Evolutionary conservation across 2,329 filamentous ascomycete species (phyloP), one percentile per base, ranked within the genome.

Genomic region (Trichoderma citrinoviride): DNA sequence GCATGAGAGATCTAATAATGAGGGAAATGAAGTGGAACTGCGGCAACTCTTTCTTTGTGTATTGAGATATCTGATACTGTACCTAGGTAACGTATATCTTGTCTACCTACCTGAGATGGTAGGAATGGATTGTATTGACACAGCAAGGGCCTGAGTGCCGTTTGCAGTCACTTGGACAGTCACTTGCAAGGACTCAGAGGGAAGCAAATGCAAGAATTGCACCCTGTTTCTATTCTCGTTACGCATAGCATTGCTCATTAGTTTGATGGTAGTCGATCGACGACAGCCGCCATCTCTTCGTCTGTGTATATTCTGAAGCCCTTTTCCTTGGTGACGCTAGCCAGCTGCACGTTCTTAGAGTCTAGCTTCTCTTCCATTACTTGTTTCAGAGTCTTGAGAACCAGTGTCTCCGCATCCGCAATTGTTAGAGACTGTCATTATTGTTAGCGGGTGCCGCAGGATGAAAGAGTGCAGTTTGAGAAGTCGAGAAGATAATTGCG

Each of bases 311-410:
- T 97, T 82, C 92, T 90, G 85, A 99, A 99, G 64, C 95, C 95
- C 81, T 91, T 94, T 71, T 97, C 94, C 84, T 93, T 96, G 68
- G 95, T 99, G 65, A 99, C 95, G 76, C 94, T 98, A 61, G 95
- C 95, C 71, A 99, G 80, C 83, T 99, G 95, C 70, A 99, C 95
- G 76, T 99, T 99, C 87, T 99, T 99, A 69, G 93, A 87, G 77
- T 99, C 95, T 67, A 99, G 85, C 83, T 99, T 99, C 87, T 99
- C 95, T 82, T 99, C 95, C 95, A 99, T 99, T 71, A 99, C 95
- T 82, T 99, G 95, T 86, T 98, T 99, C 77, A 99, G 80, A 43
- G 95, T 99, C 87, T 98, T 98, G 74, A 99, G 83, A 58, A 97
- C 93, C 70, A 99, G 82, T 3, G 93, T 95, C 82, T 99, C 95